Evolutionary conservation across 78 protist species (phyloP).

Genomic region (Pigoraptor vietnamica): DNA sequence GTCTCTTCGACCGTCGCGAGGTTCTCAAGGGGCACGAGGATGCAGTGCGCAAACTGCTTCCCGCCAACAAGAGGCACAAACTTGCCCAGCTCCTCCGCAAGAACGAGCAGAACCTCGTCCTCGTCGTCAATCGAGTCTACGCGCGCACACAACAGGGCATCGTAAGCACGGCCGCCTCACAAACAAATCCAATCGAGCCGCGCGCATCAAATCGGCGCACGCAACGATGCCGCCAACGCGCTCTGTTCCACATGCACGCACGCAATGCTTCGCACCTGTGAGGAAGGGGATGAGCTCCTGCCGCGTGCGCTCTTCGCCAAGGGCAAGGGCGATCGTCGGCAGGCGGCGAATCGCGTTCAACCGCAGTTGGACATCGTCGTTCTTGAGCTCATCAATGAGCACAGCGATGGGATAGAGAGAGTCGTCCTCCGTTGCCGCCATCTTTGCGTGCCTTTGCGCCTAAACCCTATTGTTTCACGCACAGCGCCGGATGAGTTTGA

Average conservation of each 20-base stretch:
- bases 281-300: constrained; percentile 90
- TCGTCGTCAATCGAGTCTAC: constrained; percentile 85
- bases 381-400: constrained; percentile 84
- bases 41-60: constrained; percentile 52
- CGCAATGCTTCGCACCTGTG: constrained; percentile 61
- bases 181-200: too few species aligned
- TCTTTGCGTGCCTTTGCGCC: too few species aligned
- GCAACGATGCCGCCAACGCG: too few species aligned
- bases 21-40: constrained; percentile 80
- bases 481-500: too few species aligned
- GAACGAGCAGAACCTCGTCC: constrained; percentile 87
- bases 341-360: constrained; percentile 81
- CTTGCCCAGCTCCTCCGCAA: constrained; percentile 87
- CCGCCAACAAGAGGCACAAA: constrained; percentile 91
- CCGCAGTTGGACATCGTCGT: constrained; percentile 89
- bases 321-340: constrained; percentile 85
- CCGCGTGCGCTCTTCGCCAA: constrained; percentile 91
- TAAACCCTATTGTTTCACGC: too few species aligned
- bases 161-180: too few species aligned
- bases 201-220: too few species aligned
- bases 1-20: constrained; percentile 90
- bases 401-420: constrained; percentile 61
- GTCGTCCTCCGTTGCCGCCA: too few species aligned
- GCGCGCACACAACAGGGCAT: too few species aligned
- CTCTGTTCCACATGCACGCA: too few species aligned